These are phyloP conservation scores for Tulasnella calospora DNA, from an alignment of 768 basidiomycete genomes.

Conservation along the genomic window DNA sequence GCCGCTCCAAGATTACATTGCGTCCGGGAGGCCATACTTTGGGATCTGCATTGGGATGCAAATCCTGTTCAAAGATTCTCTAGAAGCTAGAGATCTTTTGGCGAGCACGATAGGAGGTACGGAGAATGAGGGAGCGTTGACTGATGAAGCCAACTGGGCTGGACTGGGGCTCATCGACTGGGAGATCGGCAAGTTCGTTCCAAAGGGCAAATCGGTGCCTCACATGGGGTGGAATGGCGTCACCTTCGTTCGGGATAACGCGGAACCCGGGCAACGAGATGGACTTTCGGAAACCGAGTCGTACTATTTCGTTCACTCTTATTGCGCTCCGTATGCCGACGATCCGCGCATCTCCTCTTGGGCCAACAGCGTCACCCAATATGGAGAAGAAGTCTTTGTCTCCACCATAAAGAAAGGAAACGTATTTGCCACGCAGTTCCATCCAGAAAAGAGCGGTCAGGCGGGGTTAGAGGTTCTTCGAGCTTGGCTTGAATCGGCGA, in stretches of 20 bases:
- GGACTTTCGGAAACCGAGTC: conserved; percentile 43
- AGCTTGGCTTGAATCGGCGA: conserved; percentile 58
- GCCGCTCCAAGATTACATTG: conserved; percentile 76
- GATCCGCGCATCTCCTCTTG: conserved; percentile 53
- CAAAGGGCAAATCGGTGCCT: conserved; percentile 68
- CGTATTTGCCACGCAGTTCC: conserved; percentile 91
- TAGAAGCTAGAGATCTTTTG: conserved; percentile 53
- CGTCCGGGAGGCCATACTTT: conserved; percentile 87
- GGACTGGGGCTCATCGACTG: conserved; percentile 81
- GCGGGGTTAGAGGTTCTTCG: conserved; percentile 78
- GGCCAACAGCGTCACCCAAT: conserved; percentile 83
- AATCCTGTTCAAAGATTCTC: conserved; percentile 81
- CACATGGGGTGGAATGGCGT: conserved; percentile 97
- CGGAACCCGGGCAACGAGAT: conserved; percentile 42
- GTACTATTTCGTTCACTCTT: conserved; percentile 99
- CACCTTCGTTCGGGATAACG: conserved; percentile 43
- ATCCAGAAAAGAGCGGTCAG: conserved; percentile 93
- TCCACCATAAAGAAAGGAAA: conserved; percentile 77
- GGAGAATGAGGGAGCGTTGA: not conserved
- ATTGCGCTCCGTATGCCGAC: conserved; percentile 68
- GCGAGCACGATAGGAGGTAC: conserved; percentile 3
- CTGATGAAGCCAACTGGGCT: conserved; percentile 11
- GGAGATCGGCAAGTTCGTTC: conserved; percentile 68
- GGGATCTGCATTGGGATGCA: conserved; percentile 99
- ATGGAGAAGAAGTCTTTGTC: conserved; percentile 88